Conservation (phyloP, 2,329 filamentous ascomycete species). For the Coniella lustricola region DNA sequence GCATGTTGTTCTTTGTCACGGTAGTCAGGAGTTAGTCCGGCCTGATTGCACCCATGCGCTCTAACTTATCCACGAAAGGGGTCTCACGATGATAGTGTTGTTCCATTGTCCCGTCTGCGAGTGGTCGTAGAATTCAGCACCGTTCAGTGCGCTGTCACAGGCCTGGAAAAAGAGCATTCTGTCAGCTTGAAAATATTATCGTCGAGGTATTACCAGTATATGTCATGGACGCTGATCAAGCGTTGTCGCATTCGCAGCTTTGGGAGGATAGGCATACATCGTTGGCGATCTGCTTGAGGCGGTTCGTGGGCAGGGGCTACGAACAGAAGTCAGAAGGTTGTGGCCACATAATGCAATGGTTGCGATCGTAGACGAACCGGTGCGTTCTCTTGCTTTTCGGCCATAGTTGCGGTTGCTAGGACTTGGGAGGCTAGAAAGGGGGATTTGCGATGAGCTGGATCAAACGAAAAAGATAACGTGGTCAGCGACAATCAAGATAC, state of each 20-base stretch:
- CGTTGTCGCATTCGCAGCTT: neutral
- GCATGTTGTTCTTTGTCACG: slow-evolving; percentile 58
- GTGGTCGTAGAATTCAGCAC: slow-evolving; percentile 78
- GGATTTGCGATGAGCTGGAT: neutral
- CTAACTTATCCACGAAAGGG: neutral
- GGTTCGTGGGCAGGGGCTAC: slow-evolving; percentile 67
- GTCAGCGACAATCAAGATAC: neutral
- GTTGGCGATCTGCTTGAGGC: slow-evolving; percentile 78
- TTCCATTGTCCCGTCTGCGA: slow-evolving; percentile 83
- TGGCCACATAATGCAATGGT: neutral
- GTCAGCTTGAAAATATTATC: neutral
- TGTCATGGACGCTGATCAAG: slow-evolving; percentile 5
- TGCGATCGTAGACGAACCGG: slow-evolving; percentile 7
- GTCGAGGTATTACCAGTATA: too few species aligned
- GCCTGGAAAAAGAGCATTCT: slow-evolving; percentile 47
- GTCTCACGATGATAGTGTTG: slow-evolving; percentile 76
- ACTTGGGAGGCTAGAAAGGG: slow-evolving; percentile 4
- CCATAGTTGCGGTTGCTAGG: slow-evolving; percentile 6
- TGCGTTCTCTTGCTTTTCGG: slow-evolving; percentile 14
- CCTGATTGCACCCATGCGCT: neutral
- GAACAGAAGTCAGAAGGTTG: slow-evolving; percentile 3
- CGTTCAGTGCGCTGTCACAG: slow-evolving; percentile 70
- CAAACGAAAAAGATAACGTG: neutral
- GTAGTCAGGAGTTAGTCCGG: slow-evolving; percentile 8
- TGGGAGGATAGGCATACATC: slow-evolving; percentile 52